These are phyloP conservation scores for Neoarthrinium moseri DNA, from an alignment of 2,329 filamentous ascomycete species.

Conservation along the genomic window DNA sequence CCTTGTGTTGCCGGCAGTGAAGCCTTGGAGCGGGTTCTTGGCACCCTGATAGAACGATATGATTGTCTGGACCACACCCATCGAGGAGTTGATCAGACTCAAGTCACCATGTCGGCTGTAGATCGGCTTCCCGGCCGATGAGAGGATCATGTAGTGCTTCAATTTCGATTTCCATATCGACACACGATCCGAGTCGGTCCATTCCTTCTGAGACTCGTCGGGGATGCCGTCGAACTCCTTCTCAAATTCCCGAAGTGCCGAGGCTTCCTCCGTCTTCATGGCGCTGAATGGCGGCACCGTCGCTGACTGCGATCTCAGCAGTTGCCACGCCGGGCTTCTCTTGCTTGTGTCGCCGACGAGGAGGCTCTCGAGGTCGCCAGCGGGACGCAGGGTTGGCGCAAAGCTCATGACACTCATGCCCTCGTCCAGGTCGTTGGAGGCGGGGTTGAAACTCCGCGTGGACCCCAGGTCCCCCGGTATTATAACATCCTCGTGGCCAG, in stretches of 20 bases:
- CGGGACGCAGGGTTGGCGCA: conserved; percentile 60
- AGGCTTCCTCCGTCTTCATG: conserved; percentile 35
- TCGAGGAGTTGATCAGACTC: conserved; percentile 85
- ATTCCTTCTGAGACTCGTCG: conserved; percentile 42
- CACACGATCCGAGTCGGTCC: conserved; percentile 59
- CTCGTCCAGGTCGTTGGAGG: conserved; percentile 56
- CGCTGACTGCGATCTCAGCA: conserved; percentile 62
- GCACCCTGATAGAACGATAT: conserved; percentile 92
- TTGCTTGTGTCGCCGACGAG: conserved; percentile 69
- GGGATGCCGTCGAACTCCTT: conserved; percentile 77
- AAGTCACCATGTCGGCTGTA: conserved; percentile 94
- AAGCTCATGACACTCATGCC: conserved; percentile 66
- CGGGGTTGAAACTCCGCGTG: conserved; percentile 21
- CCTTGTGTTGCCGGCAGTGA: conserved; percentile 80
- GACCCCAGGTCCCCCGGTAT: conserved; percentile 20
- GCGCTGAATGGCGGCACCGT: conserved; percentile 61
- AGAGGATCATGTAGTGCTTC: conserved; percentile 96
- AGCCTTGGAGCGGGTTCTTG: conserved; percentile 74
- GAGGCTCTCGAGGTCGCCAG: conserved; percentile 77
- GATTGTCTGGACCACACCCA: conserved; percentile 94
- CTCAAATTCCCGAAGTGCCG: conserved; percentile 66
- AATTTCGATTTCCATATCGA: conserved; percentile 84
- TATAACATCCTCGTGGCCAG: conserved; percentile 29
- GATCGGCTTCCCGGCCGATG: conserved; percentile 93
- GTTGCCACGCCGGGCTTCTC: conserved; percentile 67